Base-by-base conservation (phyloP, 805 yeast genomes). In the Candida ficus region DNA sequence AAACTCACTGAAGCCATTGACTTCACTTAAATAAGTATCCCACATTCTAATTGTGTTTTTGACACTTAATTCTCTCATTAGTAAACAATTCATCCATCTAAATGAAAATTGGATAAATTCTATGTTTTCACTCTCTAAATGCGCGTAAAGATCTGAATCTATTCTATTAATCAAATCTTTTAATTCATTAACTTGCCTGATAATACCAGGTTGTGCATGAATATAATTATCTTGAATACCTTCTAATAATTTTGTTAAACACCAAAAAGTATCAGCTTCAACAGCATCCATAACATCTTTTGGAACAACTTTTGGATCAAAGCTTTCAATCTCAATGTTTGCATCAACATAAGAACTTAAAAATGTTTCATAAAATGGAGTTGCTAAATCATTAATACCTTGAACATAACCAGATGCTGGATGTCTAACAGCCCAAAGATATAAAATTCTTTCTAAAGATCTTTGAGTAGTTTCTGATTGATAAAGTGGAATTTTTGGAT, bases 321-420 rank as follows among this genome's bases (percentile, higher is more conserved):
- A 70, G 16, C 62, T 65, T 41, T 76, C 84, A 14, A 83, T 70
- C 35, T 68, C 64, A 21, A 62, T 70, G 19, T 68, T 68, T 20
- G 59, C 57, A 6, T 69, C 66, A 25, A 80, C 59, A 60, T 90
- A 89, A 43, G 80, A 78, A 3, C 79, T 70, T 35, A 93, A 60
- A 54, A 91, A 91, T 0, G 89, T 81, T 62, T 91, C 95, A 61
- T 75, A 89, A 58, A 93, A 87, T 4, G 99, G 98, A 2, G 97
- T 91, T 13, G 81, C 87, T 37, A 91, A 70, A 63, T 91, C 99
- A 60, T 91, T 91, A 38, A 91, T 91, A 21, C 99, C 99, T 66
- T 91, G 99, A 17, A 91, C 99, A 61, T 91, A 91, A 13, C 99
- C 99, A 56, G 93, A 81, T 7, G 98, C 96, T 1, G 99, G 98